A percentile compares a stretch with the other conserved stretches of the same genome.
These are phyloP conservation scores for Aspergillus sparsus DNA, from an alignment of 495 filamentous ascomycete genomes.

Conservation along the genomic window DNA sequence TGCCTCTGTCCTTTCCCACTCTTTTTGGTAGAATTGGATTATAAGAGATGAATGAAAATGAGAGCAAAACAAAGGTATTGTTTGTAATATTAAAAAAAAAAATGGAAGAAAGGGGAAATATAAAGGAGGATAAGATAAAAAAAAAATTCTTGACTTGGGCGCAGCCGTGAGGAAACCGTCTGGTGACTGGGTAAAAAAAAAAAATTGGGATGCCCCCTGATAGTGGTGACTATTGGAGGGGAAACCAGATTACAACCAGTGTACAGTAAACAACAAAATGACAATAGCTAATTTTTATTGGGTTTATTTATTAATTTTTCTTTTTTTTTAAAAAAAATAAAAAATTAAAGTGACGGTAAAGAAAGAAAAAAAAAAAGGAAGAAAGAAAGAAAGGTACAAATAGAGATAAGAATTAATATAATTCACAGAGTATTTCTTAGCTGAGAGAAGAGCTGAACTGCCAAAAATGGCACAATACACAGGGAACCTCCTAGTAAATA, in stretches of 20 bases:
- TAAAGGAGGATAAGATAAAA: slow-evolving; percentile 1
- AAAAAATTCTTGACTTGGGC: neutral
- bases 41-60: slow-evolving; percentile 1
- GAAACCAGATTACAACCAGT: neutral
- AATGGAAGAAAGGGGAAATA: neutral
- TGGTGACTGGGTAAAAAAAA: slow-evolving; percentile 8
- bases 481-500: neutral
- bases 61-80: neutral
- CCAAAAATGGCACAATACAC: neutral
- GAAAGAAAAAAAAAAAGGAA: neutral
- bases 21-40: neutral
- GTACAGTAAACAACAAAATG: neutral
- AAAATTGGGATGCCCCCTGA: neutral
- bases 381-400: neutral
- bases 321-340: no score
- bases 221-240: slow-evolving; percentile 7
- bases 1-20: neutral
- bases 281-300: neutral
- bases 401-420: neutral
- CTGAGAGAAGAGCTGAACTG: no score
- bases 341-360: no score
- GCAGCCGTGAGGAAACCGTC: slow-evolving; percentile 1
- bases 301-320: neutral
- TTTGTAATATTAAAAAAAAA: no score
- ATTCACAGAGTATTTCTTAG: neutral